phyloP scores from a whole-genome alignment of 129 eudicot species.

The Chrysanthemum seticuspe region DNA sequence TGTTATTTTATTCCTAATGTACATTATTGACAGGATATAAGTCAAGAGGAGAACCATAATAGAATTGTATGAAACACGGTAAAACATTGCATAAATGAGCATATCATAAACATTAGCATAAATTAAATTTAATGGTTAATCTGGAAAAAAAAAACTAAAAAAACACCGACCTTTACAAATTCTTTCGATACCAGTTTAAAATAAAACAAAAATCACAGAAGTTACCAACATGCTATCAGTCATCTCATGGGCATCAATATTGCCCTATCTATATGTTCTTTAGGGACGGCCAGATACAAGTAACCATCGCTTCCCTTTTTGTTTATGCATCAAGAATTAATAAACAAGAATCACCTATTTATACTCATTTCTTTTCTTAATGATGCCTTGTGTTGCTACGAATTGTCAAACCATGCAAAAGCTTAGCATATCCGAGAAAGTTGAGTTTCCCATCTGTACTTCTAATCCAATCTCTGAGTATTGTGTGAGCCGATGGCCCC shows the following conservation, averaged over 20 bases:
- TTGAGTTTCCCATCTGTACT: slow-evolving; percentile 59
- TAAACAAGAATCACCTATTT: slow-evolving; percentile 33
- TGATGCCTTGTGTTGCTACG: slow-evolving; percentile 71
- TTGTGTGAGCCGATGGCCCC: slow-evolving; percentile 62
- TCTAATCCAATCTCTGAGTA: slow-evolving; percentile 89
- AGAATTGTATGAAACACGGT: too few species aligned
- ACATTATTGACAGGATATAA: not conserved
- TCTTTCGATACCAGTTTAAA: slow-evolving; percentile 26
- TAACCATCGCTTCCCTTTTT: slow-evolving; percentile 9
- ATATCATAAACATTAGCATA: too few species aligned
- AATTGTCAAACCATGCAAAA: slow-evolving; percentile 92
- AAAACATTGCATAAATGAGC: too few species aligned
- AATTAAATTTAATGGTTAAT: not conserved
- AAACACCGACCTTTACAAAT: slow-evolving; percentile 32
- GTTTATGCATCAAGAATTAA: slow-evolving; percentile 20
- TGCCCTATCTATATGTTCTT: slow-evolving; percentile 26
- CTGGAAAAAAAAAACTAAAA: slow-evolving; percentile 9
- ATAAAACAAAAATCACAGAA: slow-evolving; percentile 28
- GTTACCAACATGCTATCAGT: slow-evolving; percentile 30
- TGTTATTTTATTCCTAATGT: not conserved
- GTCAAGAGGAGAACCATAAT: too few species aligned
- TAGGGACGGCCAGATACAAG: too few species aligned
- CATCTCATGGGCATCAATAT: slow-evolving; percentile 31
- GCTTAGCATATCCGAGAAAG: slow-evolving; percentile 55
- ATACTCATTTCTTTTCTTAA: slow-evolving; percentile 14